These are phyloP conservation scores for Phragmites australis DNA, from an alignment of 176 grass and related monocot species.

Conservation along the genomic window DNA sequence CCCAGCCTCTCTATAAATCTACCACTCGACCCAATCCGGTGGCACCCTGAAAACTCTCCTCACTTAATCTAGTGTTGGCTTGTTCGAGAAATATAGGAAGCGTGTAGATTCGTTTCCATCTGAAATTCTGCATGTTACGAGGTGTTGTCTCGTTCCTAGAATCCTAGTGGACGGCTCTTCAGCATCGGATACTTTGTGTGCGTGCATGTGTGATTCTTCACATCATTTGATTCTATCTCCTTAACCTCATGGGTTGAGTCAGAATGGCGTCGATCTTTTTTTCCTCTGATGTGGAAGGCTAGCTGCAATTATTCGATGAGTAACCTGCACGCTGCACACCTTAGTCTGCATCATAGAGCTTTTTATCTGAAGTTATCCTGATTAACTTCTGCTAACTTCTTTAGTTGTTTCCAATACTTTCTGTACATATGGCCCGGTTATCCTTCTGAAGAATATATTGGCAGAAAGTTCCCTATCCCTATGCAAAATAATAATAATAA, in stretches of 20 bases:
- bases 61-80: no score
- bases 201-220: not conserved
- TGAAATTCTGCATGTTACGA: not conserved
- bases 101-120: not conserved
- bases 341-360: no score
- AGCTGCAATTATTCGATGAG: not conserved
- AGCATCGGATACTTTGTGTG: constrained; percentile 6
- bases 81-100: no score
- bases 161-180: not conserved
- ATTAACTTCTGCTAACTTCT: no score
- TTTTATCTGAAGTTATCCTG: no score
- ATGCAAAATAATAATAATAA: not conserved
- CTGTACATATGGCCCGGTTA: no score
- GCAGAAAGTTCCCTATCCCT: not conserved
- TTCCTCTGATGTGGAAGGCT: not conserved
- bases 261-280: not conserved
- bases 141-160: not conserved
- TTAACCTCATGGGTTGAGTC: not conserved
- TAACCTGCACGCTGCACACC: not conserved
- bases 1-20: no score
- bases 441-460: constrained; percentile 3
- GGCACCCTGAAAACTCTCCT: no score
- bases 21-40: no score
- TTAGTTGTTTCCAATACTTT: no score
- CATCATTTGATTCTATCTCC: not conserved